Percentiles rank a stretch among this genome's conserved stretches.
Evolutionary conservation across 2,329 filamentous ascomycete species (phyloP).

Genomic region (Colletotrichum truncatum): DNA sequence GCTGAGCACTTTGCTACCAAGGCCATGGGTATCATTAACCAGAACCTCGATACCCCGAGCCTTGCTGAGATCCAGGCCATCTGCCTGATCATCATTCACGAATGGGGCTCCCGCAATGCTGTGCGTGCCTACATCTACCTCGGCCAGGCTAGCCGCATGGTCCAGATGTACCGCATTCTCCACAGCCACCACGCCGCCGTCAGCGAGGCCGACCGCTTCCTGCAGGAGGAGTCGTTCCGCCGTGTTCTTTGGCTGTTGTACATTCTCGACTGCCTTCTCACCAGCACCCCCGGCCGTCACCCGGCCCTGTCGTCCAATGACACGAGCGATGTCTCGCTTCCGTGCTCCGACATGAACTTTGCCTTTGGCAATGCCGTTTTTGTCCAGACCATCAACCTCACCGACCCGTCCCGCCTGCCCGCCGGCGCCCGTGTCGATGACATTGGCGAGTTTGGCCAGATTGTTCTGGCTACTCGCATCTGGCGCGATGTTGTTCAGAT

Average conservation of each 20-base stretch:
- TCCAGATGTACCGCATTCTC: slow-evolving; percentile 70
- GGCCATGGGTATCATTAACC: slow-evolving; percentile 65
- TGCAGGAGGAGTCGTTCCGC: slow-evolving; percentile 69
- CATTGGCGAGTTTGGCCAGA: slow-evolving; percentile 69
- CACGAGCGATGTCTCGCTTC: slow-evolving; percentile 63
- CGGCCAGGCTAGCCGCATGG: slow-evolving; percentile 70
- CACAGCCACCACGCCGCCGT: slow-evolving; percentile 60
- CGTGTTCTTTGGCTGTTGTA: slow-evolving; percentile 71
- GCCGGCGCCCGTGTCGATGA: slow-evolving; percentile 54
- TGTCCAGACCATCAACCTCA: slow-evolving; percentile 62
- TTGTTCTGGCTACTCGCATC: slow-evolving; percentile 67
- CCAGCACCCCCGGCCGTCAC: slow-evolving; percentile 68
- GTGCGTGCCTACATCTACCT: slow-evolving; percentile 71
- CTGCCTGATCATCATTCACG: slow-evolving; percentile 69
- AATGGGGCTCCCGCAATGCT: slow-evolving; percentile 70
- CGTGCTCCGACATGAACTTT: slow-evolving; percentile 70
- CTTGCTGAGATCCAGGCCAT: slow-evolving; percentile 70
- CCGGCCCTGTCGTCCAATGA: slow-evolving; percentile 64
- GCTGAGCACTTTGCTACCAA: slow-evolving; percentile 69
- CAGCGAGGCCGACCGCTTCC: slow-evolving; percentile 65
- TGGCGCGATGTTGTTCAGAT: slow-evolving; percentile 71
- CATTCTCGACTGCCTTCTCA: slow-evolving; percentile 69
- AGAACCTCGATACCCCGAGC: slow-evolving; percentile 66
- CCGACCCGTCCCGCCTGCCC: slow-evolving; percentile 48
- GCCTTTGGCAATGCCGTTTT: slow-evolving; percentile 68